These are phyloP conservation scores for Apostasia shenzhenica DNA, from an alignment of 106 monocot species.

Conservation along the genomic window DNA sequence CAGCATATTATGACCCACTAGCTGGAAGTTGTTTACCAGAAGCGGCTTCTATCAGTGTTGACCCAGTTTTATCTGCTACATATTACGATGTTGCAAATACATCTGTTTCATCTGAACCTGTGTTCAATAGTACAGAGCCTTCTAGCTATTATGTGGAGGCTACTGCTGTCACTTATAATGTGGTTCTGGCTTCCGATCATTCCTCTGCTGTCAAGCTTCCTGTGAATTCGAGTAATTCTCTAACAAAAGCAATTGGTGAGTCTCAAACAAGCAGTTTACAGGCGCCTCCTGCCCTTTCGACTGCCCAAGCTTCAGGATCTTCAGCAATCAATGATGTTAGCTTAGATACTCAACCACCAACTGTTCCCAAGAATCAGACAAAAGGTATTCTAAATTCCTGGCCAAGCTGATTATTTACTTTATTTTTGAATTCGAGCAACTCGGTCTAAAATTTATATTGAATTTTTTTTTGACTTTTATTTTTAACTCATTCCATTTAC, in stretches of 20 bases:
- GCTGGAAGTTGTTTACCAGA: slow-evolving; percentile 23
- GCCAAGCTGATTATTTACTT: too few relatives aligned
- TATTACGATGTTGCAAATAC: slow-evolving; percentile 40
- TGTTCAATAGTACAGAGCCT: slow-evolving; percentile 16
- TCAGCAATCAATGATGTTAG: slow-evolving; percentile 17
- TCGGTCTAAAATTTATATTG: too few relatives aligned
- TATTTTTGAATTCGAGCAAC: too few relatives aligned
- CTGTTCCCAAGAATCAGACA: slow-evolving; percentile 30
- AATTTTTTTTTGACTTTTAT: too few relatives aligned
- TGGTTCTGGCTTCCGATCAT: slow-evolving; percentile 8
- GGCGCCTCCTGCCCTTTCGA: slow-evolving; percentile 4
- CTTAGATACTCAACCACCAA: slow-evolving; percentile 11
- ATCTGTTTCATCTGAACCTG: slow-evolving; percentile 20
- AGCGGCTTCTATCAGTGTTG: slow-evolving; percentile 14
- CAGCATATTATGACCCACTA: slow-evolving; percentile 33
- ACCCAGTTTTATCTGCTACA: slow-evolving; percentile 16
- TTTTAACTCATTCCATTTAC: too few relatives aligned
- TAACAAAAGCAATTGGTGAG: slow-evolving; percentile 14
- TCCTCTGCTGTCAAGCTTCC: slow-evolving; percentile 8
- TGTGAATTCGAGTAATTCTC: slow-evolving; percentile 11
- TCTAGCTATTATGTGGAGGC: slow-evolving; percentile 35
- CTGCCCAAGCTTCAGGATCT: slow-evolving; percentile 11
- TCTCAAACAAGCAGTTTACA: background rate
- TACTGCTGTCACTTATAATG: slow-evolving; percentile 21
- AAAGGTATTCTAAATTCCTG: slow-evolving; percentile 35